Evolutionary conservation across 169 alveolate genomes (phyloP), one percentile per base, ranked within the genome.

Genomic region (Plasmodium blacklocki): DNA sequence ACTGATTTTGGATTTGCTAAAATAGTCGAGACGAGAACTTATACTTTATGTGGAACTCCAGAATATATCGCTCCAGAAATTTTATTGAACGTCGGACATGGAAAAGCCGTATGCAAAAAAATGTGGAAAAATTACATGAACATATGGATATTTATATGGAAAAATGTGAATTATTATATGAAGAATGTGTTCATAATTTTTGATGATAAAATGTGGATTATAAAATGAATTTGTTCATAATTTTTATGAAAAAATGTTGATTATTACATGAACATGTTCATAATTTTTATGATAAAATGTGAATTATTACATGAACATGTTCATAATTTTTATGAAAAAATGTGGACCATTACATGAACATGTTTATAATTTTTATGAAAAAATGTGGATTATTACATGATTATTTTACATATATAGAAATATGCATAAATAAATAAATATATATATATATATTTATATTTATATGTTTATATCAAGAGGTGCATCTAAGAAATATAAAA

Each of bases 1-100:
- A 98, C 99, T 0, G 99, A 99, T 88, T 99, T 99, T 95, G 99
- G 99, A 19, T 98, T 99, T 91, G 99, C 99, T 15, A 98, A 98
- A 93, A 97, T 96, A 32, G 97, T 98, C 14, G 99, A 97, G 90
- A 96, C 97, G 56, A 96, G 99, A 73, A 98, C 99, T 3, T 98
- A 95, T 92, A 99, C 99, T 14, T 96, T 98, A 45, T 99, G 99
- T 83, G 99, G 99, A 5, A 98, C 99, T 18, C 99, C 99, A 8
- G 99, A 98, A 91, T 99, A 99, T 94, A 96, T 99, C 43, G 99
- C 99, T 0, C 99, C 99, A 0, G 99, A 99, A 92, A 99, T 98
- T 70, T 95, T 99, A 43, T 94, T 98, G 54, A 97, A 98, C 93
- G 94, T 96, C 62, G 99, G 99, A 1, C 98, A 97, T 88, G 99